These are phyloP conservation scores for Colletotrichum sp. DNA, from an alignment of 2,329 filamentous ascomycete species.

Conservation along the genomic window DNA sequence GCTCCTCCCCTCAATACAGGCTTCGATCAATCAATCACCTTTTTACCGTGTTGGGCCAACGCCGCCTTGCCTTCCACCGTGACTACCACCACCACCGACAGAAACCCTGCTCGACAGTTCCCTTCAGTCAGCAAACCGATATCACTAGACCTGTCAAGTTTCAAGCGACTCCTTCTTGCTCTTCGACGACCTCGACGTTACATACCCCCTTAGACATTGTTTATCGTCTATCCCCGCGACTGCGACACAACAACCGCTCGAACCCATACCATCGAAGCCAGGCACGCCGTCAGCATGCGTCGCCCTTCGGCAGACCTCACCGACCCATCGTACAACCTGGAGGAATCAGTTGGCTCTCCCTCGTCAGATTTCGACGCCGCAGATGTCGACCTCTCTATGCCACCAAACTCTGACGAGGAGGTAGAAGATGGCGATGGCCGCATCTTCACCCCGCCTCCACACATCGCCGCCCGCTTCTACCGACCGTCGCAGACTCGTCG, in stretches of 20 bases:
- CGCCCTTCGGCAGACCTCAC: slow-evolving; percentile 45
- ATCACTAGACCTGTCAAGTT: neutral
- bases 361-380: slow-evolving; percentile 29
- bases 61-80: neutral
- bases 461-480: slow-evolving; percentile 81
- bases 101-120: neutral
- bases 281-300: slow-evolving; percentile 40
- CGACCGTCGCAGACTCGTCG: slow-evolving; percentile 69
- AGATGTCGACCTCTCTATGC: slow-evolving; percentile 42
- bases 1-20: neutral
- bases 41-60: slow-evolving; percentile 1
- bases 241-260: slow-evolving; percentile 3
- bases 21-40: neutral
- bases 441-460: slow-evolving; percentile 70
- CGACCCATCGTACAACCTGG: slow-evolving; percentile 45
- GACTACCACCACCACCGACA: neutral
- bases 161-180: neutral
- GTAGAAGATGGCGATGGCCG: slow-evolving; percentile 37
- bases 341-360: slow-evolving; percentile 36
- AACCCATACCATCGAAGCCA: neutral
- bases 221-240: neutral
- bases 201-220: neutral
- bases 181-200: neutral
- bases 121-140: neutral
- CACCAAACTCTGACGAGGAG: slow-evolving; percentile 36